Evolutionary conservation across 495 filamentous ascomycete genomes (phyloP).

Genomic region (Amphirosellinia nigrospora): DNA sequence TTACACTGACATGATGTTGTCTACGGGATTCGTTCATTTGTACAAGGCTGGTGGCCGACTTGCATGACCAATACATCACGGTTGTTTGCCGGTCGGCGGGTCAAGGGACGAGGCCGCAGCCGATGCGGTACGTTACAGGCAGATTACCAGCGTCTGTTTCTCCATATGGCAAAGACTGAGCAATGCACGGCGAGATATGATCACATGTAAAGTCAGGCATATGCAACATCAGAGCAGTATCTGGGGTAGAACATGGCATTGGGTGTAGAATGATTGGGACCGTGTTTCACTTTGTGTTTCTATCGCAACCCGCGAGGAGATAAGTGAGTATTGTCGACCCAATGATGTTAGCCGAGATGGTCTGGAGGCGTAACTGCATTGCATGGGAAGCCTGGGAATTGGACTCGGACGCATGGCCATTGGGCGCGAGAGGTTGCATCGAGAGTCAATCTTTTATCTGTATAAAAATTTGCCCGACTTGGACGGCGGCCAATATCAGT

Average conservation of each 20-base stretch:
- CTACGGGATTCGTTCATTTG: conserved; percentile 31
- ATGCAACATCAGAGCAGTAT: conserved; percentile 3
- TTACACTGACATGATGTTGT: conserved; percentile 17
- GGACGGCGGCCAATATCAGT: conserved; percentile 1
- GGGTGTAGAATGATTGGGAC: conserved; percentile 19
- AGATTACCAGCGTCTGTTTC: conserved; percentile 20
- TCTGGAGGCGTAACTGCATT: conserved; percentile 7
- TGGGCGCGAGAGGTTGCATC: conserved; percentile 10
- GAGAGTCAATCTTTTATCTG: neutral
- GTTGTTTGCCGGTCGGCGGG: conserved; percentile 43
- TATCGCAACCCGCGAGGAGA: neutral
- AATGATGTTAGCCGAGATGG: conserved; percentile 4
- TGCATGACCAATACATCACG: conserved; percentile 38
- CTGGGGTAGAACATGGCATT: conserved; percentile 18
- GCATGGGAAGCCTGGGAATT: conserved; percentile 1
- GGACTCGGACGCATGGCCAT: conserved; percentile 13
- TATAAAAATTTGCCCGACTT: neutral
- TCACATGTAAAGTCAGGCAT: conserved; percentile 18
- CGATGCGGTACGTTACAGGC: conserved; percentile 35
- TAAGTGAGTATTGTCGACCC: conserved; percentile 3
- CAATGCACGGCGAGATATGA: conserved; percentile 14
- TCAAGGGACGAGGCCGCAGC: conserved; percentile 41
- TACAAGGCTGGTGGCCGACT: conserved; percentile 37
- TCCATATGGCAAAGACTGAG: conserved; percentile 9
- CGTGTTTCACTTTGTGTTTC: conserved; percentile 10